A percentile compares a stretch with the other conserved stretches of the same genome.
Conservation (phyloP, 768 basidiomycete genomes). For the Boletus sensibilis region DNA sequence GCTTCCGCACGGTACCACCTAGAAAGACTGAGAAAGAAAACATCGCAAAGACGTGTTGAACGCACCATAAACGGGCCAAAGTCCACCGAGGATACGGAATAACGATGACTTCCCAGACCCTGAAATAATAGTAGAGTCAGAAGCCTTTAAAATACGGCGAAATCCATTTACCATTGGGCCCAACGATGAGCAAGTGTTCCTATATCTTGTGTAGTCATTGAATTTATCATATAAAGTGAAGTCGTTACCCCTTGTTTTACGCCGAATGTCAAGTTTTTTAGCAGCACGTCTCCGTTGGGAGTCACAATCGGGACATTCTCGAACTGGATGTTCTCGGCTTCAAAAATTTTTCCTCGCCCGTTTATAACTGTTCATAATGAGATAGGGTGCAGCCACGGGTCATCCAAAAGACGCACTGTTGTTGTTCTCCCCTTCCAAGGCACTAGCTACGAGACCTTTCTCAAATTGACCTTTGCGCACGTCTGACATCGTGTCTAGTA, state of each 20-base stretch:
- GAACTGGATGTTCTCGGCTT: conserved; percentile 88
- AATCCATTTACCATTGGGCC: conserved; percentile 74
- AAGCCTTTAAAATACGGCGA: not conserved
- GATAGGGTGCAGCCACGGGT: not conserved
- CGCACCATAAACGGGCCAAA: conserved; percentile 79
- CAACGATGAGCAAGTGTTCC: conserved; percentile 92
- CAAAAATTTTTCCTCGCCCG: conserved; percentile 74
- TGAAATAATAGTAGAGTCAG: conserved; percentile 24
- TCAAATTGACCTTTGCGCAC: conserved; percentile 81
- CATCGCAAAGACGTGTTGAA: not conserved
- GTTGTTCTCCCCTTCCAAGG: conserved; percentile 68
- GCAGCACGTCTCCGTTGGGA: conserved; percentile 91
- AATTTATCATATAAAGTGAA: not conserved
- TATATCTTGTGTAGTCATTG: conserved; percentile 28
- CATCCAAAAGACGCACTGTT: conserved; percentile 51
- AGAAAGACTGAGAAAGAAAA: conserved; percentile 14
- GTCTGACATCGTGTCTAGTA: conserved; percentile 90
- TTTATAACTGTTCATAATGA: conserved; percentile 57
- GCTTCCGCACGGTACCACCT: conserved; percentile 84
- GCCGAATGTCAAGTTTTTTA: conserved; percentile 81
- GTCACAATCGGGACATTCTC: conserved; percentile 94
- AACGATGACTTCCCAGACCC: conserved; percentile 88
- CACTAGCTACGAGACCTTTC: conserved; percentile 81
- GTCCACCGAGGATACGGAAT: conserved; percentile 93
- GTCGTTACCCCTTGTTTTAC: conserved; percentile 75